phyloP scores from a whole-genome alignment of 2,329 filamentous ascomycete species.

The Ophiocordyceps camponoti-floridani region DNA sequence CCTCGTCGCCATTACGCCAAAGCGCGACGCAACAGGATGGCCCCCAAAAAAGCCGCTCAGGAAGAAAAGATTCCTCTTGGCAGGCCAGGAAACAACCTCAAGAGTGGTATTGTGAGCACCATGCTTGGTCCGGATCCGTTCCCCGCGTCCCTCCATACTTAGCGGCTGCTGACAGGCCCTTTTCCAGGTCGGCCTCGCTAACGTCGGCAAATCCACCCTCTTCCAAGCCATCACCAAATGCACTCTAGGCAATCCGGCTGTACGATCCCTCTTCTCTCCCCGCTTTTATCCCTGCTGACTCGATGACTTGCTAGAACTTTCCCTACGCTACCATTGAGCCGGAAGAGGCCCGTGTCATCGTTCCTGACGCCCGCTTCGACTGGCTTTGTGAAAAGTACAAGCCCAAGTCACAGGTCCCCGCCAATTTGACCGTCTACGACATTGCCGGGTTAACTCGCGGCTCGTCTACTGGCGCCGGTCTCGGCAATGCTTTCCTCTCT shows the following conservation, averaged over 20 bases:
- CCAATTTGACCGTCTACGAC: constrained; percentile 95
- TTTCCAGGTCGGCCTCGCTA: constrained; percentile 79
- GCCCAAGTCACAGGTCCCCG: constrained; percentile 91
- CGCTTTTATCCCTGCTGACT: constrained; percentile 13
- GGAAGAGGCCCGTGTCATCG: constrained; percentile 92
- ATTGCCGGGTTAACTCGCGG: constrained; percentile 93
- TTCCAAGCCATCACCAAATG: constrained; percentile 99
- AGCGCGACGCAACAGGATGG: constrained; percentile 55
- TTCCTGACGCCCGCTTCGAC: constrained; percentile 90
- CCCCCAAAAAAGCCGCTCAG: constrained; percentile 80
- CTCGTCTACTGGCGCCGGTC: constrained; percentile 90
- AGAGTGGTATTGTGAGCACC: constrained; percentile 84
- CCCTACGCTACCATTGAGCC: constrained; percentile 98
- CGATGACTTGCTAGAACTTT: constrained; percentile 54
- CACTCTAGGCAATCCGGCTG: constrained; percentile 88
- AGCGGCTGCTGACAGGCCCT: neutral
- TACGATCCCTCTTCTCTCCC: constrained; percentile 27
- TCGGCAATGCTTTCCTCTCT: constrained; percentile 94
- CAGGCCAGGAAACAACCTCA: constrained; percentile 91
- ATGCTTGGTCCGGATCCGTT: neutral
- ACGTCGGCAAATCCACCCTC: constrained; percentile 97
- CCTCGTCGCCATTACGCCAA: constrained; percentile 39
- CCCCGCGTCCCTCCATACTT: neutral
- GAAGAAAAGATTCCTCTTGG: constrained; percentile 96
- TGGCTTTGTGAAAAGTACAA: constrained; percentile 95